Percentiles rank a stretch among this genome's conserved stretches.
Conservation (phyloP, 768 basidiomycete genomes). For the Mycena maculata region DNA sequence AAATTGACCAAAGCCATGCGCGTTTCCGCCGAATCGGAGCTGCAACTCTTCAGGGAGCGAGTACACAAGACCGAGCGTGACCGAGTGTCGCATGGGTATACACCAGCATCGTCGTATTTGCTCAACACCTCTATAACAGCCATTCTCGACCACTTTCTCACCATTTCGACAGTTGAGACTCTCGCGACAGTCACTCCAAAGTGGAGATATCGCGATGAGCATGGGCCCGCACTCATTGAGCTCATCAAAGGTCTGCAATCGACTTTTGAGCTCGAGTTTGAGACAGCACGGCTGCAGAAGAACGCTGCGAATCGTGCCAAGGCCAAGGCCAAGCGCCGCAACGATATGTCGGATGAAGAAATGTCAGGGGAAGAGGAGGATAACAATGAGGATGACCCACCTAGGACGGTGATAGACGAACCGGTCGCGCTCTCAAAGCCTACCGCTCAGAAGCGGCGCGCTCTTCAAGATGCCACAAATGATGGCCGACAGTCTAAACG, state of each 20-base stretch:
- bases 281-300: conserved; percentile 14
- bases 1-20: conserved; percentile 5
- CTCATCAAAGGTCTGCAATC: neutral
- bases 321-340: too few relatives aligned
- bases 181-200: neutral
- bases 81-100: neutral
- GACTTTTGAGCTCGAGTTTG: neutral
- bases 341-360: too few relatives aligned
- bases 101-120: neutral
- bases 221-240: neutral
- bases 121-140: neutral
- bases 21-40: neutral
- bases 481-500: neutral
- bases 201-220: conserved; percentile 14
- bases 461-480: too few relatives aligned
- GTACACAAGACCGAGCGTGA: neutral
- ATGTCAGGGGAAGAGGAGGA: too few relatives aligned
- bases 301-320: too few relatives aligned
- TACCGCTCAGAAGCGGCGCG: too few relatives aligned
- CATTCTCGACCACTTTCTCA: conserved; percentile 5
- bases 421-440: too few relatives aligned
- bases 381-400: too few relatives aligned
- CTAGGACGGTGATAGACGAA: too few relatives aligned
- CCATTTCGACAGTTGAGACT: neutral
- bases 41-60: neutral